Conservation (phyloP, 1,284 basidiomycete genomes). For the Ustanciosporium gigantosporum region DNA sequence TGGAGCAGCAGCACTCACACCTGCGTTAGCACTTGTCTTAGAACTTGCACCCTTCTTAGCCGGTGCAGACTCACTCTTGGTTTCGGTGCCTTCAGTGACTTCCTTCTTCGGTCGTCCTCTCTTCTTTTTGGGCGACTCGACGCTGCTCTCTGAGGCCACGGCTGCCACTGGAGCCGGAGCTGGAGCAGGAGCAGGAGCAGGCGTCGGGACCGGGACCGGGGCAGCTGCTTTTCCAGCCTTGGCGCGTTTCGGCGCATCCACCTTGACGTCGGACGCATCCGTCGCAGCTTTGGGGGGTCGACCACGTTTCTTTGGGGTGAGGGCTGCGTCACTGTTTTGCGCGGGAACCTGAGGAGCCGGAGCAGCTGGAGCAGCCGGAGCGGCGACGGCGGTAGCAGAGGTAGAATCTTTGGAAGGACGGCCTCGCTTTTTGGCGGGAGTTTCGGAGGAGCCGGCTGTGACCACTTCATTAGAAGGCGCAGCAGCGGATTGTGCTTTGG, state of each 20-base stretch:
- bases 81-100: background rate
- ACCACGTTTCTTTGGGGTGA: slow-evolving; percentile 1
- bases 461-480: too few species aligned
- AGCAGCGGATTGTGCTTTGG: too few species aligned
- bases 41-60: background rate
- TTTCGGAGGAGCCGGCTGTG: background rate
- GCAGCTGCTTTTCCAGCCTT: background rate
- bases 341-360: too few species aligned
- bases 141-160: slow-evolving; percentile 8
- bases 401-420: slow-evolving; percentile 34
- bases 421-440: slow-evolving; percentile 28
- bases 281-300: background rate
- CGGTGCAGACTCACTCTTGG: background rate
- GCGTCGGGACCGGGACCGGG: background rate
- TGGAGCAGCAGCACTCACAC: background rate
- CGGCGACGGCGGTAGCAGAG: too few species aligned
- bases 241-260: background rate
- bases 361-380: background rate
- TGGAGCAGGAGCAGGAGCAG: background rate
- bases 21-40: background rate
- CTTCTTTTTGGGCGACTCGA: slow-evolving; percentile 24
- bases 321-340: background rate
- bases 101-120: slow-evolving; percentile 19
- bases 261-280: too few species aligned
- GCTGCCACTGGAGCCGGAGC: background rate